These are phyloP conservation scores for Populus pruinosa DNA, from an alignment of 345 rosid species.

Conservation along the genomic window DNA sequence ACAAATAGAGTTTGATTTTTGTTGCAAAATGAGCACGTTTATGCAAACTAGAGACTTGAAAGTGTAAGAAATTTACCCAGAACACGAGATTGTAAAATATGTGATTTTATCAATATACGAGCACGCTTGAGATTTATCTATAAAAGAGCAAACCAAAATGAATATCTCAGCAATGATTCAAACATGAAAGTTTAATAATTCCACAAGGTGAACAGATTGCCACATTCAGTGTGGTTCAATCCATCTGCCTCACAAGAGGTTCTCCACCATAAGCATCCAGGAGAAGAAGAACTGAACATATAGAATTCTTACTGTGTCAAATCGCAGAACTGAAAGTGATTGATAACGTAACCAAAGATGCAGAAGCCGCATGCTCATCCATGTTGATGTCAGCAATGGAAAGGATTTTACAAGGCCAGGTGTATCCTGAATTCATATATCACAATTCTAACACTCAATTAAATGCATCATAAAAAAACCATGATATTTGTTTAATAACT, in stretches of 20 bases:
- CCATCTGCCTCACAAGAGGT: not conserved
- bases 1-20: not conserved
- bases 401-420: slow-evolving; percentile 76
- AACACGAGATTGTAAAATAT: slow-evolving; percentile 50
- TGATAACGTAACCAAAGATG: slow-evolving; percentile 91
- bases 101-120: slow-evolving; percentile 70
- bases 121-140: slow-evolving; percentile 98
- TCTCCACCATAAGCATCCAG: slow-evolving; percentile 3
- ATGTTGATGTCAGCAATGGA: slow-evolving; percentile 60
- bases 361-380: slow-evolving; percentile 70
- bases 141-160: slow-evolving; percentile 14
- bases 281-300: slow-evolving; percentile 9
- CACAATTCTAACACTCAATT: slow-evolving; percentile 14
- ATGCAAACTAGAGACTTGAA: not conserved
- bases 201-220: not conserved
- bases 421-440: slow-evolving; percentile 61
- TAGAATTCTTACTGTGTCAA: slow-evolving; percentile 52
- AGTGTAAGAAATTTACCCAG: slow-evolving; percentile 45
- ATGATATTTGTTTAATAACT: not conserved
- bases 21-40: not conserved
- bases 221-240: not conserved
- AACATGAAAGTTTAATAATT: not conserved
- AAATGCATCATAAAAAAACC: slow-evolving; percentile 9
- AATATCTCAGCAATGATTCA: not conserved
- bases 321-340: slow-evolving; percentile 66